Conservation (phyloP, 352 stramenopile species). For the Globisporangium nunn region DNA sequence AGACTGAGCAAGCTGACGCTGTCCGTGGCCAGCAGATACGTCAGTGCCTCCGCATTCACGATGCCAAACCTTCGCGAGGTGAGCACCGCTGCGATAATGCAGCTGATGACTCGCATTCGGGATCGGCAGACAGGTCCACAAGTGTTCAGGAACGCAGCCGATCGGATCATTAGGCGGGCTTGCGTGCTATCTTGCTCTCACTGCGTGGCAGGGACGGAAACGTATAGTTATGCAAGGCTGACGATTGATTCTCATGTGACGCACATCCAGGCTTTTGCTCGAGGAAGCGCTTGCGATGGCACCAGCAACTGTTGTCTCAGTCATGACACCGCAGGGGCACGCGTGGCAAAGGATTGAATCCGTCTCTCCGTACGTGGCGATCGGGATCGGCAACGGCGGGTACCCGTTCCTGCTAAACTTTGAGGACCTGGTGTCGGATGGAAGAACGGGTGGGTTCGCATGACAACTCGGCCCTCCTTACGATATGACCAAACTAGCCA, state of each 20-base stretch:
- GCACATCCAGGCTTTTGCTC: background rate
- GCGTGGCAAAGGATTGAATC: conserved; percentile 4
- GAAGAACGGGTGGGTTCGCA: conserved; percentile 2
- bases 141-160: conserved; percentile 6
- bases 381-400: conserved; percentile 11
- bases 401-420: conserved; percentile 5
- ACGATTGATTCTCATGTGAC: background rate
- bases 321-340: conserved; percentile 2
- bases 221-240: background rate
- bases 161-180: conserved; percentile 4
- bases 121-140: conserved; percentile 5
- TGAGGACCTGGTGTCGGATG: conserved; percentile 1
- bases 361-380: conserved; percentile 1
- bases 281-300: conserved; percentile 11
- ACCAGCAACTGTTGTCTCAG: background rate
- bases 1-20: background rate
- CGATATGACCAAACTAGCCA: too few species aligned
- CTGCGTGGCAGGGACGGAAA: background rate
- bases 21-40: background rate
- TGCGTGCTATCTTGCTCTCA: background rate
- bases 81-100: background rate
- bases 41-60: background rate
- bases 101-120: conserved; percentile 9
- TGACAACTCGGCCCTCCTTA: background rate
- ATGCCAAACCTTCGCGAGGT: conserved; percentile 5